A percentile compares a stretch with the other conserved stretches of the same genome.
phyloP scores from a whole-genome alignment of 2,329 filamentous ascomycete species.

The Rosellinia necatrix region DNA sequence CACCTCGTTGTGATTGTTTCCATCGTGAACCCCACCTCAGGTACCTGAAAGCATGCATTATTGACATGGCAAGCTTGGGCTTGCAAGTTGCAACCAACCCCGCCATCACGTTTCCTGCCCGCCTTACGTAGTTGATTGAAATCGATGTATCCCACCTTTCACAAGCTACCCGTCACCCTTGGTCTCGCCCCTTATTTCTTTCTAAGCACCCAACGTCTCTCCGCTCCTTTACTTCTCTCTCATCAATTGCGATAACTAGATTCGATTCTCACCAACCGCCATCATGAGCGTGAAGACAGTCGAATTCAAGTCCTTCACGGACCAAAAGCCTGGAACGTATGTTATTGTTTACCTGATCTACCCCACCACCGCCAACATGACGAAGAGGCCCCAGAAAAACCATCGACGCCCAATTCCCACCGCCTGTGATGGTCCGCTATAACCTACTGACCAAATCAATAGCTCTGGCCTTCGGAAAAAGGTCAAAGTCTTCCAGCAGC shows the following conservation, averaged over 20 bases:
- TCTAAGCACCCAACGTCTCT: slow-evolving; percentile 8
- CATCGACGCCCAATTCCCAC: slow-evolving; percentile 8
- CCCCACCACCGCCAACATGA: slow-evolving; percentile 38
- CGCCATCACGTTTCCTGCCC: slow-evolving; percentile 18
- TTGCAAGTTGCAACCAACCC: slow-evolving; percentile 17
- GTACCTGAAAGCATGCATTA: slow-evolving; percentile 27
- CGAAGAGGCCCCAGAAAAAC: background rate
- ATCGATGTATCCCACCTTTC: slow-evolving; percentile 24
- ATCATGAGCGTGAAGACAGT: slow-evolving; percentile 77
- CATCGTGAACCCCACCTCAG: slow-evolving; percentile 27
- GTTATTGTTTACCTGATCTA: slow-evolving; percentile 51
- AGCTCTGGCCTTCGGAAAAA: slow-evolving; percentile 99
- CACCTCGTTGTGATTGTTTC: too few species aligned
- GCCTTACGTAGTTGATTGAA: slow-evolving; percentile 26
- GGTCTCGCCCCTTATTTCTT: slow-evolving; percentile 9
- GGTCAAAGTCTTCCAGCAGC: slow-evolving; percentile 95
- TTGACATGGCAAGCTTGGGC: slow-evolving; percentile 13
- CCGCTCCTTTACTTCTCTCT: background rate
- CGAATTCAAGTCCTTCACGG: slow-evolving; percentile 81
- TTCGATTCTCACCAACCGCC: background rate
- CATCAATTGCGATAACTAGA: slow-evolving; percentile 3
- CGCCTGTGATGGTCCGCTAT: background rate
- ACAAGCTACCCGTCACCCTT: slow-evolving; percentile 16
- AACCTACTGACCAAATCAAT: slow-evolving; percentile 30
- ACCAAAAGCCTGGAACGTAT: slow-evolving; percentile 99